Percentiles rank a stretch among this genome's conserved stretches.
Conservation (phyloP, 805 yeast species). For the Metschnikowia borealis region DNA sequence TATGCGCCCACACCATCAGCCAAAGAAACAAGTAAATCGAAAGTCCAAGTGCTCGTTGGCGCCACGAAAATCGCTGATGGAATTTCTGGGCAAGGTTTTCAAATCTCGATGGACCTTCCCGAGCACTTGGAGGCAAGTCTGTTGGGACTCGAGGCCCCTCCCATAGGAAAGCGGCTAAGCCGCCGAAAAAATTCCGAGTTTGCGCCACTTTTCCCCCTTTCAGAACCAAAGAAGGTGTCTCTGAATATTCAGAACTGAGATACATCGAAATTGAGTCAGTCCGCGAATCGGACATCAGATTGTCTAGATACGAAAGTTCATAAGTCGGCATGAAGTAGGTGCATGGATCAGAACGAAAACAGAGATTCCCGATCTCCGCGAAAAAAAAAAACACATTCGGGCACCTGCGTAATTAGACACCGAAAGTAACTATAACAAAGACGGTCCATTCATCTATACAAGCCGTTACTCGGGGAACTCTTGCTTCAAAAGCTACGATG, state of each 20-base stretch:
- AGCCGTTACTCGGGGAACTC: background rate
- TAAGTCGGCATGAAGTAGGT: slow-evolving; percentile 3
- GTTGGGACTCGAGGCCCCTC: slow-evolving; percentile 49
- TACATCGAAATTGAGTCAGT: background rate
- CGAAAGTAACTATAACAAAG: background rate
- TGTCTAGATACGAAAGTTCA: slow-evolving; percentile 1
- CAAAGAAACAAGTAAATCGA: slow-evolving; percentile 44
- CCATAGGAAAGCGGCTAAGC: slow-evolving; percentile 40
- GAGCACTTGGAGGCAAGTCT: slow-evolving; percentile 47
- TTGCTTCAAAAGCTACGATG: background rate
- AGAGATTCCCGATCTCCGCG: slow-evolving; percentile 1
- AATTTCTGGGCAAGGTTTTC: slow-evolving; percentile 45
- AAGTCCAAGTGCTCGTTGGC: slow-evolving; percentile 27
- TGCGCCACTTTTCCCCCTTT: background rate
- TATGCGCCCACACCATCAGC: slow-evolving; percentile 35
- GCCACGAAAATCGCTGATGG: slow-evolving; percentile 22
- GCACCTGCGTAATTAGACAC: background rate
- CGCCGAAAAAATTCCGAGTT: background rate
- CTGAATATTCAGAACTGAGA: slow-evolving; percentile 1
- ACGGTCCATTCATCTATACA: background rate
- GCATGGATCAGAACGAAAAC: background rate
- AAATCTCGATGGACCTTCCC: slow-evolving; percentile 21
- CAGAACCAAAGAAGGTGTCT: background rate
- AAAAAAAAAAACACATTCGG: background rate
- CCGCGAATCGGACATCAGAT: background rate